Evolutionary conservation across 768 basidiomycete species (phyloP), one percentile per base, ranked within the genome.

Genomic region (Mycena capillaripes): DNA sequence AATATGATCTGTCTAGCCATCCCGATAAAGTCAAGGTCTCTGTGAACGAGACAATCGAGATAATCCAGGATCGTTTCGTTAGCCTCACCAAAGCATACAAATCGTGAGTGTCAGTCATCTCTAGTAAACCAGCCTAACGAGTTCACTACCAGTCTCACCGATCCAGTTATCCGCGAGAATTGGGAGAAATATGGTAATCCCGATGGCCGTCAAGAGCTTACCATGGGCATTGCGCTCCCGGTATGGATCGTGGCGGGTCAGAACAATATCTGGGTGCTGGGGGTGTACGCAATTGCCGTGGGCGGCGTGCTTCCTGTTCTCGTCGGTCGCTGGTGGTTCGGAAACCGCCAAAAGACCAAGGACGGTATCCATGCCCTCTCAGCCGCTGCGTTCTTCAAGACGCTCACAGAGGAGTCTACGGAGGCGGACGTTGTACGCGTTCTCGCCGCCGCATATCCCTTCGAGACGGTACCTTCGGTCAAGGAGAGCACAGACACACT

Each of bases 311-410:
- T 99, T 25, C 98, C 98, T 29, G 89, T 88, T 44, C 85, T 97
- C 55, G 97, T 99, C 63, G 94, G 96, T 17, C 90, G 92, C 38
- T 99, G 98, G 98, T 99, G 98, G 98, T 99, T 98, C 78, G 95
- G 96, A 5, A 95, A 91, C 76, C 88, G 94, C 67, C 87, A 91
- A 74, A 92, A 90, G 81, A 99, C 98, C 19, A 97, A 98, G 81
- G 98, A 99, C 74, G 96, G 96, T 48, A 88, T 98, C 66, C 86
- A 95, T 70, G 90, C 92, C 27, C 86, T 85, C 46, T 95, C 96
- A 0, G 97, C 97, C 3, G 91, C 95, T 34, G 85, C 88, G 0
- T 96, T 96, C 85, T 99, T 98, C 91, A 95, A 93, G 79, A 85
- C 88, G 5, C 76, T 98, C n/a, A 89, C 87, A 32, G 97, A 99